Base-by-base conservation (phyloP, 371 early-diverging fungal genomes). In the Circinella minor region DNA sequence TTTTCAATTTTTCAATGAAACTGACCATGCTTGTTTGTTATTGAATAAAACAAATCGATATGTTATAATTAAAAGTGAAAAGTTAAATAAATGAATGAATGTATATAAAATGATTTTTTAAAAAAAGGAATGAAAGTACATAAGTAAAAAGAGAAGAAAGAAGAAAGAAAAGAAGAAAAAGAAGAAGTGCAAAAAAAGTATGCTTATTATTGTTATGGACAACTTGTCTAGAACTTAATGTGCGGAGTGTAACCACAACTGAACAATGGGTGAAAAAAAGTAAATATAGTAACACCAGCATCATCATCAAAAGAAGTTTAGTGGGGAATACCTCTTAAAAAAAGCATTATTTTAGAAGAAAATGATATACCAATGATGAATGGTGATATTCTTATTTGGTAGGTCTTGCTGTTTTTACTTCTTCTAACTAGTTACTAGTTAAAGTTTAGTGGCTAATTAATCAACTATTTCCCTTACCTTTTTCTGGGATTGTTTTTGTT, bases 1-100 rank as follows among this genome's bases (percentile, higher is more conserved):
- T 77, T 73, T 88, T 89, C 60, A 89, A 61, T 68, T 85, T 89
- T 46, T 88, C 88, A 55, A 89, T 74, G 62, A 89, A 76, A 43
- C 86, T 87, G 87, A 87, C 86, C 71, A 67, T 81, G 65, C 48
- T 67, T 27, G 27, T 27, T 27, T 27, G 27, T 27, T 27, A 27
- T 27, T 27, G 27, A 27, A 27, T 27, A 27, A 36, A 55, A 59
- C 48, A 20, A 49, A 65, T 48, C 5, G 34, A 10, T 34, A 43
- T 60, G 37, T 34, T 46, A 47, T 67, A 60, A 67, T 34, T 20
- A 60, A 67, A 48, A 55, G 54, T 47, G 13, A 3, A 27, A 18
- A 10, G 20, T 7, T 27, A 27, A 36, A 18, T 9, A 39, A 38
- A 34, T 57, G 39, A 36, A 18, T 46, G 62, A 38, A 15, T 61